Base-by-base conservation (phyloP, 768 basidiomycete species). In the Wakefieldia striispora region DNA sequence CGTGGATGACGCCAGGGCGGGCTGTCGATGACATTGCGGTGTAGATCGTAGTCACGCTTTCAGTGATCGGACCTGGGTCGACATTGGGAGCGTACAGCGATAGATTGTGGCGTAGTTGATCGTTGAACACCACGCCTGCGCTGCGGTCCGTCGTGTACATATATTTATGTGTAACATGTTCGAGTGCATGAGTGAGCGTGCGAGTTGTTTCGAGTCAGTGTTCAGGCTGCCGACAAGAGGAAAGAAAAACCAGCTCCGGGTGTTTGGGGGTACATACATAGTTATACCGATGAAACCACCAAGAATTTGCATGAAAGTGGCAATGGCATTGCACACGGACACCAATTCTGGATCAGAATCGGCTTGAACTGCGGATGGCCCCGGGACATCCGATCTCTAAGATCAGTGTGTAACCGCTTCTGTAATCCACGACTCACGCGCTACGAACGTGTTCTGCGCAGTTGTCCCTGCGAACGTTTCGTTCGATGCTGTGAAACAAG, bases 281-380 rank as follows among this genome's bases (percentile, higher is more conserved):
- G 44, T 53, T 7, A 54, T 24, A 6, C 49, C 51, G 16, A 59
- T 35, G 21, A 51, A 53, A 2, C 47, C 54, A 37, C 47, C 54
- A 12, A 56, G 39, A 21, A 56, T 57, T 40, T 47, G 54, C 51
- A 49, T 47, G 41, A 53, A 44, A 4, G 44, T 46, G 4, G 47
- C 54, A 26, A 53, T 43, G 14, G 51, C 49, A 13, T 45, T 52
- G 12, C 36, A 55, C 12, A 52, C 23, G 14, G 50, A 34, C 1
- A 59, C 42, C 2, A 42, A 43, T 8, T 51, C 34, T 4, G 39
- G 39, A 10, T 55, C 50, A 13, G 47, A 33, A 6, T 49, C 27
- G 0, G 45, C 50, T 41, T 58, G 54, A 23, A 58, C 56, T 58
- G 16, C 10, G 29, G 13, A 33, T 16, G 33, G 33, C 33, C 29